phyloP scores from a whole-genome alignment of 1,284 basidiomycete genomes.

The Puccinia polysora region DNA sequence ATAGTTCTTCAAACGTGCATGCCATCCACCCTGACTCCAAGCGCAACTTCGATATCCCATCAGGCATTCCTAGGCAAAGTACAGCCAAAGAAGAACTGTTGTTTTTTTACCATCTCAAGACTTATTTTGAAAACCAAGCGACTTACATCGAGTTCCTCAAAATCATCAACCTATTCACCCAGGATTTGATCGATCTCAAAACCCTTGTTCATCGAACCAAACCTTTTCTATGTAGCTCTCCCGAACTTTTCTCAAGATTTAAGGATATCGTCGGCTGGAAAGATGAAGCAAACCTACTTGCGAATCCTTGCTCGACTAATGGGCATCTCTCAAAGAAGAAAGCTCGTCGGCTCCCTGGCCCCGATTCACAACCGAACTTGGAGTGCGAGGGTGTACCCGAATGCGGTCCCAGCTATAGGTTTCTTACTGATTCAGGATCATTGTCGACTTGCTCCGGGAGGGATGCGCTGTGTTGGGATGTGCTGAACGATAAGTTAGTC shows the following conservation, averaged over 20 bases:
- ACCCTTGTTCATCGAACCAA: conserved; percentile 75
- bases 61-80: conserved; percentile 7
- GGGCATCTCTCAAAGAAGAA: conserved; percentile 56
- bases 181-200: conserved; percentile 82
- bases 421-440: conserved; percentile 78
- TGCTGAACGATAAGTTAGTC: conserved; percentile 93
- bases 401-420: conserved; percentile 82
- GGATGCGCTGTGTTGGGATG: conserved; percentile 90
- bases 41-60: background rate
- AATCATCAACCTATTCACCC: conserved; percentile 87
- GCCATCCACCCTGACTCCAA: background rate
- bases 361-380: conserved; percentile 51
- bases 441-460: conserved; percentile 86
- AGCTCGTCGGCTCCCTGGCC: conserved; percentile 51
- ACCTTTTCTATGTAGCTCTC: conserved; percentile 70
- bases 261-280: conserved; percentile 77
- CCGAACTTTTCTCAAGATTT: conserved; percentile 78
- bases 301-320: conserved; percentile 56
- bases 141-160: conserved; percentile 96
- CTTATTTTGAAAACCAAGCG: conserved; percentile 73
- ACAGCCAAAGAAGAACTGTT: conserved; percentile 61
- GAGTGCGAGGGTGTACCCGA: conserved; percentile 12
- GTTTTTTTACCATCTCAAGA: conserved; percentile 91
- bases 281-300: conserved; percentile 62
- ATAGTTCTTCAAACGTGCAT: background rate